Base-by-base conservation (phyloP, 306 rosid genomes). In the Casuarina equisetifolia region DNA sequence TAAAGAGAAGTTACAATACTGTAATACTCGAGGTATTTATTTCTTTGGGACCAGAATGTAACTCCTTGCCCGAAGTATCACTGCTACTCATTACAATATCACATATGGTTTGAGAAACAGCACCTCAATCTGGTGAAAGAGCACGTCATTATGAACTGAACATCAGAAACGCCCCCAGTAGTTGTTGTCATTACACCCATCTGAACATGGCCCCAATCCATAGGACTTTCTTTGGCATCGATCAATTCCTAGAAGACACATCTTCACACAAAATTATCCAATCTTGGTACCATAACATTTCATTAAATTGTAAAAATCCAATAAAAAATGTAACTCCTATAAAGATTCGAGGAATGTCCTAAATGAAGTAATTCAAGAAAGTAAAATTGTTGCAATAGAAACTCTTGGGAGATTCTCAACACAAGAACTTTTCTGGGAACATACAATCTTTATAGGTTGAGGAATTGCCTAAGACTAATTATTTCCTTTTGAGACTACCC, bases 231-330 rank as follows among this genome's bases (percentile, higher is more conserved):
- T 45, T 50, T 11, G 62, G 32, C 55, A 53, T 2, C 53, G 36
- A 1, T 74, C 19, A 42, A 69, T 51, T 19, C 86, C 82, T 74
- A 39, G 64, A 42, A 51, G 36, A 44, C 70, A 74, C 8, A 69
- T 35, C 10, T 52, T 39, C 74, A 43, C 42, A 53, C 53, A 53
- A 11, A 52, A 17, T 52, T 38, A 44, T 44, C 25, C 43, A 53
- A 43, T 8, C 72, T 35, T 17, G 67, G 53, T 43, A 42, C 11
- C 40, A 32, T 5, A 39, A n/a, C 4, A 2, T 77, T 53, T 25
- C 40, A 36, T 7, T 36, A 67, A 66, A 2, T 2, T 51, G 42
- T 12, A 11, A 39, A 25, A 39, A 69, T 16, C 15, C 17, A 54
- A 45, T 43, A 36, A 36, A 35, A 61, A 32, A 32, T 61, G 9